Evolutionary conservation across 2,329 filamentous ascomycete species (phyloP), one percentile per base, ranked within the genome.

Genomic region (Neofusicoccum ribis): DNA sequence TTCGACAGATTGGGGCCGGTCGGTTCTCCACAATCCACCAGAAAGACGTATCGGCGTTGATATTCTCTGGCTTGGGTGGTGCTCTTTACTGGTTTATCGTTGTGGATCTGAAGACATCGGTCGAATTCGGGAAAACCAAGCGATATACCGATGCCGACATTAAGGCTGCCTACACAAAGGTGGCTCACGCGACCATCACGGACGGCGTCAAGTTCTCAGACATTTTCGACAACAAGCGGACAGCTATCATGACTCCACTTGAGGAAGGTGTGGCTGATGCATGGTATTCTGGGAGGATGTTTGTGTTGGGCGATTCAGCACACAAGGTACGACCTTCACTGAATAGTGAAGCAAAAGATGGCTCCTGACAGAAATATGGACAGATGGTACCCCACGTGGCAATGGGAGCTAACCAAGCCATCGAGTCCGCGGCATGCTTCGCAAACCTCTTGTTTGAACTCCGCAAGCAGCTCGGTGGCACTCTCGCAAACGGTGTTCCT

Each of bases 271-370:
- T 80, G 1, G 73, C 78, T 11, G 67, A 74, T 8, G 71, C 73
- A 37, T 81, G 80, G 76, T 72, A 77, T 58, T 79, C 73, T 39
- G 72, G 74, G 15, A 70, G 80, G 12, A 74, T 79, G 3, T 71
- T 81, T 1, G 69, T 74, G 1, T 72, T 82, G 9, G 80, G 80
- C 0, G 80, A 82, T 66, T 72, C 79, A 1, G 77, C 74, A 5
- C 79, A 82, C 66, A 82, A 82, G 72, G 77, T 76, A 68, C 63
- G 27, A 50, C 20, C 5, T 31, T 31, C 27, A 31, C 27, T 5
- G 27, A 58, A 34, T 4, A 46, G 4, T 27, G 17, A 12, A 8
- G 3, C 27, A 52, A 14, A 39, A 8, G 36, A 36, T 12, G 23
- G 23, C 23, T 46, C 5, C 11, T 31, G 3, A 37, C 39, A n/a